These are phyloP conservation scores for Nothophytophthora sp. DNA, from an alignment of 352 stramenopile genomes.

Conservation along the genomic window DNA sequence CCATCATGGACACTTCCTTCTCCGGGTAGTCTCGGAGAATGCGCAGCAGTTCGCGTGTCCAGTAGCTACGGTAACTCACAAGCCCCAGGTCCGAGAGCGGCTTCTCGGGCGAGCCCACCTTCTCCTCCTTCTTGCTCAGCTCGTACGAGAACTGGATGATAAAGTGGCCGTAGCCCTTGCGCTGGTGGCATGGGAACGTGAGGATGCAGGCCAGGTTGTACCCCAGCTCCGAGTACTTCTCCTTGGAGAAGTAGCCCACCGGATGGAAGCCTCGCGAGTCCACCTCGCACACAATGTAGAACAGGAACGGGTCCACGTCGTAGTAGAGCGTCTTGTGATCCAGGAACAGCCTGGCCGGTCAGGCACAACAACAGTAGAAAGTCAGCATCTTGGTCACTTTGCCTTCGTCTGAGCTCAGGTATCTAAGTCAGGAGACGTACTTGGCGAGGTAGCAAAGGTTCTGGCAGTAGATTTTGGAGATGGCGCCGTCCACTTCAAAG, in stretches of 20 bases:
- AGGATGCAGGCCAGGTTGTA: slow-evolving; percentile 99
- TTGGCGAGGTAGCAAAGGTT: slow-evolving; percentile 99
- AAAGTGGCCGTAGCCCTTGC: slow-evolving; percentile 99
- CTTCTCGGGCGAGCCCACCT: slow-evolving; percentile 98
- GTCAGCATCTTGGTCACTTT: too few relatives aligned
- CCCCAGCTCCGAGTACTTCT: slow-evolving; percentile 97
- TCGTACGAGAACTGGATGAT: slow-evolving; percentile 99
- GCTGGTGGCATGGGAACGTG: slow-evolving; percentile 99
- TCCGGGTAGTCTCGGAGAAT: slow-evolving; percentile 86
- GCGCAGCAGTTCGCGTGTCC: slow-evolving; percentile 96
- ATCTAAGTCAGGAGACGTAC: slow-evolving; percentile 31
- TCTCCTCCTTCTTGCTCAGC: slow-evolving; percentile 98
- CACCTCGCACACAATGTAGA: slow-evolving; percentile 99
- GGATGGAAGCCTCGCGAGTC: slow-evolving; percentile 92
- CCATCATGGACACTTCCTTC: slow-evolving; percentile 93
- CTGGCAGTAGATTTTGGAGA: slow-evolving; percentile 98
- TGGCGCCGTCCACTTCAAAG: slow-evolving; percentile 97
- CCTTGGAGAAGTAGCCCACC: slow-evolving; percentile 99
- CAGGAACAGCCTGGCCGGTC: slow-evolving; percentile 90
- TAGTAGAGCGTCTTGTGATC: slow-evolving; percentile 99
- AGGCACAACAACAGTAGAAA: neutral
- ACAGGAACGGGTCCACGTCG: slow-evolving; percentile 99
- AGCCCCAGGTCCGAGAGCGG: slow-evolving; percentile 98
- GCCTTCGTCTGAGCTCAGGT: neutral
- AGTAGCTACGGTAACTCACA: slow-evolving; percentile 99